These are phyloP conservation scores for Dendrocalamus sinicus DNA, from an alignment of 176 grass and related monocot species.

Conservation along the genomic window DNA sequence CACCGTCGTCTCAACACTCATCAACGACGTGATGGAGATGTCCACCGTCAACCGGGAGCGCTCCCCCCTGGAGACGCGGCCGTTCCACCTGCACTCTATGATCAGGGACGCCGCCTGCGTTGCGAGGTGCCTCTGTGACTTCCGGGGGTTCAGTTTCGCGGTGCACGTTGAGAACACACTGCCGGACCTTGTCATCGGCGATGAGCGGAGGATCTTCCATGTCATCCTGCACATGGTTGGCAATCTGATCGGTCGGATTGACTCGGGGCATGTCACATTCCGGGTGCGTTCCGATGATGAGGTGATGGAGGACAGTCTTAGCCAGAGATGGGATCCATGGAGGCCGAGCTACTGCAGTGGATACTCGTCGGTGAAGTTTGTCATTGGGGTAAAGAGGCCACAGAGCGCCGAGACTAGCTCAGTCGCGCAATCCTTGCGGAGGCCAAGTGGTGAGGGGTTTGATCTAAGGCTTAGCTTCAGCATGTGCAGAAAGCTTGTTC, in stretches of 20 bases:
- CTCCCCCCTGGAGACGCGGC: constrained; percentile 44
- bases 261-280: constrained; percentile 54
- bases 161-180: constrained; percentile 55
- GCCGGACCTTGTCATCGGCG: constrained; percentile 61
- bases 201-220: constrained; percentile 80
- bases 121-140: constrained; percentile 56
- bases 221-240: constrained; percentile 76
- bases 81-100: constrained; percentile 56
- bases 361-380: constrained; percentile 59
- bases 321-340: constrained; percentile 68
- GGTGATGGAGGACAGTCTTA: constrained; percentile 34
- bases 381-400: constrained; percentile 56
- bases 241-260: constrained; percentile 51
- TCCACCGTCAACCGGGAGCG: constrained; percentile 49
- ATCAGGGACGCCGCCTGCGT: constrained; percentile 61
- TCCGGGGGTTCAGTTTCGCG: constrained; percentile 53
- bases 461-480: constrained; percentile 74
- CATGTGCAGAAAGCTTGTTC: constrained; percentile 86
- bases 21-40: constrained; percentile 71
- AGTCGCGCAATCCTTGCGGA: constrained; percentile 14
- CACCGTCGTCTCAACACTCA: constrained; percentile 57
- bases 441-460: constrained; percentile 53
- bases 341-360: constrained; percentile 54
- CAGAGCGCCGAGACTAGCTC: constrained; percentile 26
- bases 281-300: constrained; percentile 51